Percentiles rank a stretch among this genome's conserved stretches.
These are phyloP conservation scores for Acanthamoeba culbertsoni DNA, from an alignment of 208 protist genomes.

Conservation along the genomic window DNA sequence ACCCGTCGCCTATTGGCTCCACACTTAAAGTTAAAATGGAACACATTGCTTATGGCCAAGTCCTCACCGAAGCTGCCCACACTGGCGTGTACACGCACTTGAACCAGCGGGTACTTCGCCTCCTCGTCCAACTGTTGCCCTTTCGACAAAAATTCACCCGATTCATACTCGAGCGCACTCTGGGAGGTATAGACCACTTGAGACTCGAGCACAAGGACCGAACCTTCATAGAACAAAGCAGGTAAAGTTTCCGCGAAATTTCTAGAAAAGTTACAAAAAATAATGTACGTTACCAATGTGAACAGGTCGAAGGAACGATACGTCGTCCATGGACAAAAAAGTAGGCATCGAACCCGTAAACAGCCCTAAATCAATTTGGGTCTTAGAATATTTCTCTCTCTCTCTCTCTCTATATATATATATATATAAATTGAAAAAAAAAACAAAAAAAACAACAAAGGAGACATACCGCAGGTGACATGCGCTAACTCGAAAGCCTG, in stretches of 20 bases:
- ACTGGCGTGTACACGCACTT: slow-evolving; percentile 42
- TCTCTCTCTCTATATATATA: too few species aligned
- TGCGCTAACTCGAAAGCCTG: slow-evolving; percentile 50
- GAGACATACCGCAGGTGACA: not conserved
- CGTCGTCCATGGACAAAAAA: slow-evolving; percentile 58
- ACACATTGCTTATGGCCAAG: slow-evolving; percentile 13
- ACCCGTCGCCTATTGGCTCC: not conserved
- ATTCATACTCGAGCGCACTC: not conserved
- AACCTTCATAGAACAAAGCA: not conserved
- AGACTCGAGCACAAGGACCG: not conserved
- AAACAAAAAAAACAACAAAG: not conserved
- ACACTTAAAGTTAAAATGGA: slow-evolving; percentile 54
- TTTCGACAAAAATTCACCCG: not conserved
- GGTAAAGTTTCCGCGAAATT: not conserved
- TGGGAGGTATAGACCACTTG: slow-evolving; percentile 39
- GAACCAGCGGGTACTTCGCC: slow-evolving; percentile 22
- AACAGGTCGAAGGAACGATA: slow-evolving; percentile 17
- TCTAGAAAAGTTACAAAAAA: not conserved
- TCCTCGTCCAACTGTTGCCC: not conserved
- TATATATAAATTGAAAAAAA: not conserved
- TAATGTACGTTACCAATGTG: not conserved
- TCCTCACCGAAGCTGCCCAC: not conserved
- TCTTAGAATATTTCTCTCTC: too few species aligned
- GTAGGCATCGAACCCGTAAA: slow-evolving; percentile 9
- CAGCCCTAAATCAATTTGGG: too few species aligned